phyloP scores from a whole-genome alignment of 257 asterid species.

The Solanum virginianum region DNA sequence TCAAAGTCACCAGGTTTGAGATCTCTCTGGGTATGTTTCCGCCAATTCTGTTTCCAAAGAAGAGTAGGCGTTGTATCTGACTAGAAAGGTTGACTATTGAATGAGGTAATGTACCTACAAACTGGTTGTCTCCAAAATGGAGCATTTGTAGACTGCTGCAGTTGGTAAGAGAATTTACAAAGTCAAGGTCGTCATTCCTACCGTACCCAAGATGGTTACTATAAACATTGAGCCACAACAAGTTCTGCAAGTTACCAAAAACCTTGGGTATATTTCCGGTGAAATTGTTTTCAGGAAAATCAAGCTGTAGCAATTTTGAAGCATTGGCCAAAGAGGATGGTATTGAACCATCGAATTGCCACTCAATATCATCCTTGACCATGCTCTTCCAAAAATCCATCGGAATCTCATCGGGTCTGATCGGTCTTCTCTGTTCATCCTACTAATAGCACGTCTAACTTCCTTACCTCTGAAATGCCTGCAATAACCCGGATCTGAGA shows the following conservation, averaged over 20 bases:
- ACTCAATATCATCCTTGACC: no score
- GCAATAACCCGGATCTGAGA: background rate
- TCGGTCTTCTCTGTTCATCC: no score
- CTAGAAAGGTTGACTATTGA: conserved; percentile 25
- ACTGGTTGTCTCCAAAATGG: conserved; percentile 15
- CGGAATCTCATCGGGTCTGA: no score
- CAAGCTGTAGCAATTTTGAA: conserved; percentile 20
- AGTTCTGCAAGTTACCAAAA: conserved; percentile 17
- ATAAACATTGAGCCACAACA: conserved; percentile 6
- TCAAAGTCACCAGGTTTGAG: conserved; percentile 22
- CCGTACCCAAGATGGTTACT: conserved; percentile 21
- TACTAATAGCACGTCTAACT: no score
- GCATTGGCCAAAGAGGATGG: conserved; percentile 35
- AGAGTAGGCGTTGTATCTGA: conserved; percentile 13
- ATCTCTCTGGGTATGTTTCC: conserved; percentile 33
- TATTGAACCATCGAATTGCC: conserved; percentile 17
- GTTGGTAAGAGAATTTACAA: conserved; percentile 25
- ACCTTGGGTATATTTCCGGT: conserved; percentile 23
- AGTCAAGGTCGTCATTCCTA: conserved; percentile 17
- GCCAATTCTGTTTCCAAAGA: conserved; percentile 8
- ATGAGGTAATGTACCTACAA: conserved; percentile 23
- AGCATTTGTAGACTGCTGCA: conserved; percentile 22
- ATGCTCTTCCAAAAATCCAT: no score
- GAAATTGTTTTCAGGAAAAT: conserved; percentile 18
- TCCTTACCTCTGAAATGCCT: no score